These are phyloP conservation scores for Malus asiatica DNA, from an alignment of 306 rosid genomes.

Conservation along the genomic window DNA sequence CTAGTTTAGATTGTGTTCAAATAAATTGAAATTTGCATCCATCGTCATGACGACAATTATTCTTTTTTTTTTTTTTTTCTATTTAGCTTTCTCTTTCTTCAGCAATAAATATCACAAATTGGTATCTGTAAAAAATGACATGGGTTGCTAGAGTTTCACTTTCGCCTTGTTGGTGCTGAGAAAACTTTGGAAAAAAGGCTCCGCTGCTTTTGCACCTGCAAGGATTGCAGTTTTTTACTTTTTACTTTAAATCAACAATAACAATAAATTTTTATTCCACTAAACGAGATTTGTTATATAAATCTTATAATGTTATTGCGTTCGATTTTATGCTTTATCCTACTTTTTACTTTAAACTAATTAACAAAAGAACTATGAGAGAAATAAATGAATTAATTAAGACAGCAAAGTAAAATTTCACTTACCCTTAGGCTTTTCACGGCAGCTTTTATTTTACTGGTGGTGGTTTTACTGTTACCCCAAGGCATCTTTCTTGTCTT, in stretches of 20 bases:
- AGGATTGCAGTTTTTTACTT: neutral
- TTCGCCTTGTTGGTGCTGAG: neutral
- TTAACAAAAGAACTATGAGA: neutral
- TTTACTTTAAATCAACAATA: no score
- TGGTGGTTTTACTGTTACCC: neutral
- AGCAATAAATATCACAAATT: no score
- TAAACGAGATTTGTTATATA: no score
- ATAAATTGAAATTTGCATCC: neutral
- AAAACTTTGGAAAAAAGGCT: neutral
- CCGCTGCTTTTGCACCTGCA: constrained; percentile 11
- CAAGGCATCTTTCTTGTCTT: constrained; percentile 13
- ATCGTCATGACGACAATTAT: neutral
- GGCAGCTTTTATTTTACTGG: constrained; percentile 1
- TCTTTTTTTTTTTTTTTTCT: no score
- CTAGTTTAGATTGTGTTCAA: neutral
- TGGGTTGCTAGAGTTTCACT: neutral
- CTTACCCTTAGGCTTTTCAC: constrained; percentile 24
- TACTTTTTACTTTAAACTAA: neutral
- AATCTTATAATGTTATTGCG: rapidly evolving
- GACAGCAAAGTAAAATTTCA: neutral
- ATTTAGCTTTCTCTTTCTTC: no score
- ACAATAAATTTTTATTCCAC: no score
- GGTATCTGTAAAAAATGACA: neutral
- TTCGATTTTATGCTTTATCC: no score
- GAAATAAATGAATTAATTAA: neutral